Evolutionary conservation across 495 filamentous ascomycete genomes (phyloP).

Genomic region (Penicillium longicatenatum): DNA sequence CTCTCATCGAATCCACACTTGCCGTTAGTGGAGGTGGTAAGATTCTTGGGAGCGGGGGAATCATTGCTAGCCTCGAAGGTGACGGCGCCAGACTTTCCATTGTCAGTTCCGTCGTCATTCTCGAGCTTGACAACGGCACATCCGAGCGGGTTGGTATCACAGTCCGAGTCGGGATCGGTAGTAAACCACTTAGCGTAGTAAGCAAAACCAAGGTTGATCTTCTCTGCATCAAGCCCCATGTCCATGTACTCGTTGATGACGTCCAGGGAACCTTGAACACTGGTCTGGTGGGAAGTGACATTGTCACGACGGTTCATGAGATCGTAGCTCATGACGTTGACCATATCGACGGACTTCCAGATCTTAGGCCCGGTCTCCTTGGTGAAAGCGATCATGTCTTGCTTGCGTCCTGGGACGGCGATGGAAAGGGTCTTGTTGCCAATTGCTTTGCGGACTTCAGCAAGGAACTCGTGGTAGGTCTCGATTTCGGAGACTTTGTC

Average conservation of each 20-base stretch:
- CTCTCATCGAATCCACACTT: slow-evolving; percentile 33
- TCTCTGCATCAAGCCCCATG: slow-evolving; percentile 55
- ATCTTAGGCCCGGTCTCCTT: slow-evolving; percentile 62
- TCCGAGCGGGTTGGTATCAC: slow-evolving; percentile 53
- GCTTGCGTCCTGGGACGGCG: slow-evolving; percentile 66
- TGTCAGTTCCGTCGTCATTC: slow-evolving; percentile 63
- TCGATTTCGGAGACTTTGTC: slow-evolving; percentile 61
- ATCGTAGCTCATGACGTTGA: slow-evolving; percentile 83
- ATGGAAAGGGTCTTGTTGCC: slow-evolving; percentile 68
- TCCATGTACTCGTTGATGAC: slow-evolving; percentile 61
- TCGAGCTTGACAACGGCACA: slow-evolving; percentile 66
- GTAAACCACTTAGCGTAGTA: slow-evolving; percentile 76
- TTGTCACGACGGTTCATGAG: slow-evolving; percentile 75
- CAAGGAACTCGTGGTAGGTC: slow-evolving; percentile 64
- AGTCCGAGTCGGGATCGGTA: slow-evolving; percentile 52
- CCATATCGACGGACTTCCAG: slow-evolving; percentile 65
- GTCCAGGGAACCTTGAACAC: slow-evolving; percentile 55
- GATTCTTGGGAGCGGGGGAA: slow-evolving; percentile 50
- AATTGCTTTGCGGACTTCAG: slow-evolving; percentile 59
- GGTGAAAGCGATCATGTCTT: slow-evolving; percentile 76
- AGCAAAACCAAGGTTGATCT: slow-evolving; percentile 72
- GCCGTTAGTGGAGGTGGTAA: slow-evolving; percentile 44
- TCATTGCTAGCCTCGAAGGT: slow-evolving; percentile 53
- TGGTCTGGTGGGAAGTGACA: slow-evolving; percentile 67
- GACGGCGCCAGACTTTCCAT: slow-evolving; percentile 62